phyloP scores from a whole-genome alignment of 2,329 filamentous ascomycete species.

The Xylariaceae sp. region DNA sequence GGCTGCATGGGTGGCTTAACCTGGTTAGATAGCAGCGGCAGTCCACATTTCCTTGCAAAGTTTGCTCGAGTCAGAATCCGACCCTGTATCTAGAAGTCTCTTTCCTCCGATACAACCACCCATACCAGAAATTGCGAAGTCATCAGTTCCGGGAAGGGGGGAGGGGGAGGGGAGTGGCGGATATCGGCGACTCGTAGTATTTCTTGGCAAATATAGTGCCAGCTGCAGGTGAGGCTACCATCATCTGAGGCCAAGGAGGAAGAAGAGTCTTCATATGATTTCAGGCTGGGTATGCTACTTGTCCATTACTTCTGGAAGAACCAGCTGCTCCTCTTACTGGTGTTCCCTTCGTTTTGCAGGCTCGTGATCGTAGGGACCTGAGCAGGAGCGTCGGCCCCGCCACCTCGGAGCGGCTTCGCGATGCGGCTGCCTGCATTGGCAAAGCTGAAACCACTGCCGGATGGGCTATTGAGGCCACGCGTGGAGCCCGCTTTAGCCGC shows the following conservation, averaged over 20 bases:
- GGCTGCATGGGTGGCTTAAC: not conserved
- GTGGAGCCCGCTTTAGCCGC: conserved; percentile 89
- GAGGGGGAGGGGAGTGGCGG: too few relatives aligned
- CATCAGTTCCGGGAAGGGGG: too few relatives aligned
- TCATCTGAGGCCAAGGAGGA: too few relatives aligned
- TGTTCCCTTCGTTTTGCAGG: conserved; percentile 51
- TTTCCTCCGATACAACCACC: too few relatives aligned
- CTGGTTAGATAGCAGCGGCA: too few relatives aligned
- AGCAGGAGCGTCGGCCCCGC: conserved; percentile 43
- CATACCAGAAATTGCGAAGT: too few relatives aligned
- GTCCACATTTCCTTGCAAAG: not conserved
- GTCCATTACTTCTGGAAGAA: conserved; percentile 57
- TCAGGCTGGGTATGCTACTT: not conserved
- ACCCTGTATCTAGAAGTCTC: too few relatives aligned
- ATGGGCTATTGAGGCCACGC: conserved; percentile 68
- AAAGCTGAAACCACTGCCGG: conserved; percentile 67
- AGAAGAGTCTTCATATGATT: conserved; percentile 1
- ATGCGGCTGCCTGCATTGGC: conserved; percentile 58
- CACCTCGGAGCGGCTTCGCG: conserved; percentile 63
- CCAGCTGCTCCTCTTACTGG: conserved; percentile 66
- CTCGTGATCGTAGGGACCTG: conserved; percentile 52
- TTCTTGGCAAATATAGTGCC: conserved; percentile 1
- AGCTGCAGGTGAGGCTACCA: conserved; percentile 1
- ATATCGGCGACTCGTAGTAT: too few relatives aligned
- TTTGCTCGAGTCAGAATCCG: not conserved